Evolutionary conservation across 192 early-diverging fungal genomes (phyloP).

Genomic region (Spizellomyces punctatus): DNA sequence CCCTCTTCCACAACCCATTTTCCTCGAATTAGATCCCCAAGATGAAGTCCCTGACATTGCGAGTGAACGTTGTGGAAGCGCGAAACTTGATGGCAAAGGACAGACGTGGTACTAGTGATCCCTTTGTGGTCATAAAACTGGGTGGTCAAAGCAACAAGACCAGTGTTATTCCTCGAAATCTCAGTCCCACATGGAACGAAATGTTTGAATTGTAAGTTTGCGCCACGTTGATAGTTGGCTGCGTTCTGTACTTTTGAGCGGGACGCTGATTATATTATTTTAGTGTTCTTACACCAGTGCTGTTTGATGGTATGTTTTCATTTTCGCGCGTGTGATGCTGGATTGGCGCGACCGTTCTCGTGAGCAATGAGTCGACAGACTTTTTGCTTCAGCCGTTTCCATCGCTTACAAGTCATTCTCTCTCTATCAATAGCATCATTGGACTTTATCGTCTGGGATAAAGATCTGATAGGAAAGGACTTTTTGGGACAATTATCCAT

Average conservation of each 20-base stretch:
- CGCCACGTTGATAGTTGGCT: background rate
- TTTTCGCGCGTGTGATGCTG: background rate
- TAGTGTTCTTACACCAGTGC: conserved; percentile 39
- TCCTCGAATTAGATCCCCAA: background rate
- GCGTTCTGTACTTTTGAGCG: background rate
- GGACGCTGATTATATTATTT: background rate
- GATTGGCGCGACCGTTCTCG: background rate
- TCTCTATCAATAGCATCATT: conserved; percentile 18
- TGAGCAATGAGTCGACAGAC: background rate
- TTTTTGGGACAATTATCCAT: conserved; percentile 69
- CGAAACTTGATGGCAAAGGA: conserved; percentile 51
- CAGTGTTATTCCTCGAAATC: conserved; percentile 56
- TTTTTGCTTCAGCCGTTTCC: background rate
- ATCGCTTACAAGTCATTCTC: background rate
- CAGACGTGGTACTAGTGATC: conserved; percentile 51
- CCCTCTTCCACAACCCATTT: no score
- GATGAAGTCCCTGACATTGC: conserved; percentile 25
- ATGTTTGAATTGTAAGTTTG: conserved; percentile 58
- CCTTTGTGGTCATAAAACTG: conserved; percentile 58
- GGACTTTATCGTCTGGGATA: conserved; percentile 67
- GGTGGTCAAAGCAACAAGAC: conserved; percentile 63
- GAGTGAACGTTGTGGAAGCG: conserved; percentile 20
- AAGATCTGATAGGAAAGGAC: conserved; percentile 64
- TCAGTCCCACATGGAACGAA: conserved; percentile 70
- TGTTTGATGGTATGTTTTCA: conserved; percentile 28